Evolutionary conservation across 2,329 filamentous ascomycete genomes (phyloP), one percentile per base, ranked within the genome.

Genomic region (Hirsutella rhossiliensis): DNA sequence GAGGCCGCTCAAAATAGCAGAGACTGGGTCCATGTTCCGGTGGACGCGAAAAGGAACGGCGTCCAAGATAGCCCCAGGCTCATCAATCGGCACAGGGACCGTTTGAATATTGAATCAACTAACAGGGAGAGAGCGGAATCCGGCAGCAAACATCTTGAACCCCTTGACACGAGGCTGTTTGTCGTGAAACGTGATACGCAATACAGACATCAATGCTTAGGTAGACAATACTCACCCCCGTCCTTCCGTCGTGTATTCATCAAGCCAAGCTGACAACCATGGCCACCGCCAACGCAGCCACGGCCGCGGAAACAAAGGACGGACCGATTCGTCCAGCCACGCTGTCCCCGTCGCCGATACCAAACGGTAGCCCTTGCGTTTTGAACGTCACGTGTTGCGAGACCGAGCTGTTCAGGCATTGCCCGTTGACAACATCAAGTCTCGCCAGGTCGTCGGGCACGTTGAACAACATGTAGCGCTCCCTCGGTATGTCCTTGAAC

Each of bases 391-490:
- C 67, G 48, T 87, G 86, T 60, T 88, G 83, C 32, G 65, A 60
- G 6, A 88, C 72, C 0, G 69, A 72, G 28, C 62, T 53, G 52
- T 87, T 88, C 53, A 77, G 71, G 58, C 84, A 88, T 46, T 82
- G 69, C 1, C 83, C 84, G 38, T 75, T 76, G 3, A 66, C 69
- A 47, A 89, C 78, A 53, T 89, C 82, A 47, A 87, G 61, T 3
- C 71, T 69, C 7, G 54, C 70, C 32, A 89, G 61, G 52, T 89
- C 84, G 58, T 87, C 78, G 1, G 84, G 74, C 17, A 81, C 72
- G 15, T 72, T 65, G 69, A 90, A 89, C 65, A 90, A 89, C 84
- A 89, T 88, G 64, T 87, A 89, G 50, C 67, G 74, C 29, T 68
- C 68, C 58, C 81, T 75, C 42, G 82, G 73, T 38, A 89, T 57